A percentile compares a stretch with the other conserved stretches of the same genome.
These are phyloP conservation scores for Eucalyptus globulus DNA, from an alignment of 345 rosid species.

Conservation along the genomic window DNA sequence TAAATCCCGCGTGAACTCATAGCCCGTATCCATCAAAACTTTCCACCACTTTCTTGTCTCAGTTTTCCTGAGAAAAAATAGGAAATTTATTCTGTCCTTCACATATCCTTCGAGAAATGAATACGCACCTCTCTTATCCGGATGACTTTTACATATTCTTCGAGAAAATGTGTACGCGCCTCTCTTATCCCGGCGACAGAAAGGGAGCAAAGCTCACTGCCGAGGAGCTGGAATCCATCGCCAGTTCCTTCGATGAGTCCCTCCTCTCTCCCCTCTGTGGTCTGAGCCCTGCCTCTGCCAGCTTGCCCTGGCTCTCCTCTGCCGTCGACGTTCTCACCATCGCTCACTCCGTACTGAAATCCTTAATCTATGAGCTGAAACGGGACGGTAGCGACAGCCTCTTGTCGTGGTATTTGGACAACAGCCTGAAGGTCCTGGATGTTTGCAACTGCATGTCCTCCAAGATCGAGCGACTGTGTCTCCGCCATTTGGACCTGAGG, in stretches of 20 bases:
- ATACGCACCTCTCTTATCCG: no score
- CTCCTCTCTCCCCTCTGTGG: not conserved
- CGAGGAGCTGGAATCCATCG: not conserved
- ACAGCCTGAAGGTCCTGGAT: not conserved
- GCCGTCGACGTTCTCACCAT: not conserved
- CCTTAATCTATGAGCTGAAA: not conserved
- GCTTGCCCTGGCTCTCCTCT: not conserved
- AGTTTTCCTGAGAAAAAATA: not conserved
- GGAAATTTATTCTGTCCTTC: no score
- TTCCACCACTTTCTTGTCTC: not conserved
- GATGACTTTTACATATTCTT: no score
- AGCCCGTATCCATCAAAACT: not conserved
- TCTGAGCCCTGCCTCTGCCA: not conserved
- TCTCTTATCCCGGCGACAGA: not conserved
- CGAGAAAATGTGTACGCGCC: not conserved
- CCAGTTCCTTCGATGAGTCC: not conserved
- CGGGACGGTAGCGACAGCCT: not conserved
- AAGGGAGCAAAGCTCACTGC: not conserved
- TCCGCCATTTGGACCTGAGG: not conserved
- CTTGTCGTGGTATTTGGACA: not conserved
- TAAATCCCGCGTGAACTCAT: not conserved
- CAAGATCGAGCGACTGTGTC: not conserved
- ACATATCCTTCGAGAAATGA: not conserved
- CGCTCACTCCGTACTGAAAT: not conserved
- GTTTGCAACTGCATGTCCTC: not conserved